Conservation (phyloP, 2,329 filamentous ascomycete genomes). For the Orbilia brochopaga region DNA sequence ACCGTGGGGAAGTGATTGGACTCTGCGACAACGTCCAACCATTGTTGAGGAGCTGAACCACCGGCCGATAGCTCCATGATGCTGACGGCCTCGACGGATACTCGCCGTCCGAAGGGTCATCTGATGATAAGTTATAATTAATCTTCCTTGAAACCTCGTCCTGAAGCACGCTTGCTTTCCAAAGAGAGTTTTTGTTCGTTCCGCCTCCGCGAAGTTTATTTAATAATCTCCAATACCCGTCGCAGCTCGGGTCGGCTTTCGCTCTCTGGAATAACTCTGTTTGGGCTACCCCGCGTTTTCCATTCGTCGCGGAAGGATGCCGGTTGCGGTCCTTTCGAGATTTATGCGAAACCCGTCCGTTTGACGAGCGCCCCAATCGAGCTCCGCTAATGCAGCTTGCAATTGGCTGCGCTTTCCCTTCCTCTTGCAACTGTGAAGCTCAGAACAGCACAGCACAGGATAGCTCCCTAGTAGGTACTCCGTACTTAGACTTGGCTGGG, state of each 20-base stretch:
- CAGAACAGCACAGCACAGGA: too few relatives aligned
- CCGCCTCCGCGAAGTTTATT: background rate
- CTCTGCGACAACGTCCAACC: conserved; percentile 1
- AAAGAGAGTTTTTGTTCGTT: background rate
- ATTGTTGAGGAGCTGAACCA: too few relatives aligned
- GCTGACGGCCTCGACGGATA: background rate
- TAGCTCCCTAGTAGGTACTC: too few relatives aligned
- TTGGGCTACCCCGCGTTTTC: conserved; percentile 27
- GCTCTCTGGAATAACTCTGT: background rate
- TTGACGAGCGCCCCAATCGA: background rate
- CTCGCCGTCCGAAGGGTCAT: conserved; percentile 8
- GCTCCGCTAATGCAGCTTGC: background rate
- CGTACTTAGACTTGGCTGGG: too few relatives aligned
- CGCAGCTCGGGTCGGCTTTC: conserved; percentile 15
- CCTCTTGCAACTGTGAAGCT: background rate
- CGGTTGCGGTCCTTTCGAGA: conserved; percentile 7
- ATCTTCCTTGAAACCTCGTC: background rate
- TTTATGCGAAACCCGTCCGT: conserved; percentile 14
- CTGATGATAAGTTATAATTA: conserved; percentile 5
- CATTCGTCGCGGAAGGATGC: conserved; percentile 28
- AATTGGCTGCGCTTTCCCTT: background rate
- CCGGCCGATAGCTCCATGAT: background rate
- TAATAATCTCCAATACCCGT: background rate
- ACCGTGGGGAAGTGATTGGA: conserved; percentile 18
- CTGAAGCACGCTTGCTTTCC: too few relatives aligned